These are phyloP conservation scores for Neltuma alba DNA, from an alignment of 306 rosid genomes.

Conservation along the genomic window DNA sequence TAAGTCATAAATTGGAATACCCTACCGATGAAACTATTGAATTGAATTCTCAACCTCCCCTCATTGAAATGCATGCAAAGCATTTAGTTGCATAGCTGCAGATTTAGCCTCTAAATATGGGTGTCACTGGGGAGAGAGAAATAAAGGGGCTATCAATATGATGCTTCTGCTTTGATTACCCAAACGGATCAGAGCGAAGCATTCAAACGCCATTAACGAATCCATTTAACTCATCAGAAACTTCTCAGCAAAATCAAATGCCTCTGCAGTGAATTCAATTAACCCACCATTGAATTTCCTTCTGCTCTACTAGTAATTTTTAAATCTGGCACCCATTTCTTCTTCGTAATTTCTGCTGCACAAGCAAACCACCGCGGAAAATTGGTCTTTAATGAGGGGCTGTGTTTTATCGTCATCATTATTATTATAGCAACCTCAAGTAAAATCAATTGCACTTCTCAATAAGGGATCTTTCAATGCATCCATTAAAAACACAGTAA, in stretches of 20 bases:
- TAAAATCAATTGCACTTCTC: constrained; percentile 40
- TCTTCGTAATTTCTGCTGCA: background rate
- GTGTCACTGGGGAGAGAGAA: constrained; percentile 28
- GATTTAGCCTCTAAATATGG: constrained; percentile 60
- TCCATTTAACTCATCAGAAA: constrained; percentile 56
- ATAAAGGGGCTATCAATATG: background rate
- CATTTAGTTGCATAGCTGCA: constrained; percentile 61
- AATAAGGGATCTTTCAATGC: constrained; percentile 41
- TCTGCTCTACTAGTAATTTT: constrained; percentile 7
- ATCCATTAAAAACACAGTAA: constrained; percentile 36
- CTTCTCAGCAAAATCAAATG: constrained; percentile 51
- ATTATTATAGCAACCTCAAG: constrained; percentile 19
- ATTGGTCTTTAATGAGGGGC: constrained; percentile 29
- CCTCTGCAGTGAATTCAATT: constrained; percentile 35
- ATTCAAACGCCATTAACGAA: constrained; percentile 62
- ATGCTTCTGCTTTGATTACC: constrained; percentile 42
- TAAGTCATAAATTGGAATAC: constrained; percentile 41
- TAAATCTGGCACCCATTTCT: constrained; percentile 4
- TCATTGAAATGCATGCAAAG: constrained; percentile 67
- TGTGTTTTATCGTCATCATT: background rate
- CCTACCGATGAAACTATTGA: constrained; percentile 50
- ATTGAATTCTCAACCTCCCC: constrained; percentile 67
- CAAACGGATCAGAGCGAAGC: constrained; percentile 50
- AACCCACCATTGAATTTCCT: constrained; percentile 37
- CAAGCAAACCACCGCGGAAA: constrained; percentile 5